A percentile compares a stretch with the other conserved stretches of the same genome.
phyloP scores from a whole-genome alignment of 1,284 basidiomycete species.

The Sporisorium scitamineum region DNA sequence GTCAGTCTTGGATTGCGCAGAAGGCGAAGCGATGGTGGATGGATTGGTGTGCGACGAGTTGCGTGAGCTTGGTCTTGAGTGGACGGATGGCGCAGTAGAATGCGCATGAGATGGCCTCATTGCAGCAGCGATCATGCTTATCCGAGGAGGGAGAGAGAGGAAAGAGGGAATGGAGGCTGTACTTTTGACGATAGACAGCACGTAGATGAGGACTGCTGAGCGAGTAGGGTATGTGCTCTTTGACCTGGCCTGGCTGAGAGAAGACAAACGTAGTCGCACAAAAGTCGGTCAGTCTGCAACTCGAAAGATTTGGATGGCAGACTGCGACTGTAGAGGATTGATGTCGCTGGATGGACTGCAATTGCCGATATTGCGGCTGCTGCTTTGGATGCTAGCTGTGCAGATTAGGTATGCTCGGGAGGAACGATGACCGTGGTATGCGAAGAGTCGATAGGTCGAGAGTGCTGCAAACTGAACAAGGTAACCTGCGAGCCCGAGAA shows the following conservation, averaged over 20 bases:
- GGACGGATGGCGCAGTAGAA: conserved; percentile 39
- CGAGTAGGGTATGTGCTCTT: not conserved
- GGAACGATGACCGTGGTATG: conserved; percentile 12
- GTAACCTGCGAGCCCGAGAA: conserved; percentile 11
- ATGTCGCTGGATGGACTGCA: not conserved
- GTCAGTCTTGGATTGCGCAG: conserved; percentile 31
- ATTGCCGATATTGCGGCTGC: not conserved
- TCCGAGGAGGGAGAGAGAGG: not conserved
- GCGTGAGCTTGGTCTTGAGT: conserved; percentile 52
- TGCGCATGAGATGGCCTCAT: conserved; percentile 55
- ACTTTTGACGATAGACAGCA: not conserved
- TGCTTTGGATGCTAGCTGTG: conserved; percentile 4
- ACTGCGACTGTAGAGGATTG: not conserved
- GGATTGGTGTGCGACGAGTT: conserved; percentile 37
- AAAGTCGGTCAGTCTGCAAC: not conserved
- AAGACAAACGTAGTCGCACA: not conserved
- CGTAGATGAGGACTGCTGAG: not conserved
- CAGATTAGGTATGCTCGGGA: conserved; percentile 7
- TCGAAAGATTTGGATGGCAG: not conserved
- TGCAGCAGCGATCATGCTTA: conserved; percentile 60
- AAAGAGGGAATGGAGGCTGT: not conserved
- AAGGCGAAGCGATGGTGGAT: conserved; percentile 38
- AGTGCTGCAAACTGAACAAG: conserved; percentile 13
- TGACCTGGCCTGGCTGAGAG: not conserved
- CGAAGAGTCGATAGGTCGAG: conserved; percentile 12